These are phyloP conservation scores for Penicillium sp. DNA, from an alignment of 2,329 filamentous ascomycete genomes.

Conservation along the genomic window DNA sequence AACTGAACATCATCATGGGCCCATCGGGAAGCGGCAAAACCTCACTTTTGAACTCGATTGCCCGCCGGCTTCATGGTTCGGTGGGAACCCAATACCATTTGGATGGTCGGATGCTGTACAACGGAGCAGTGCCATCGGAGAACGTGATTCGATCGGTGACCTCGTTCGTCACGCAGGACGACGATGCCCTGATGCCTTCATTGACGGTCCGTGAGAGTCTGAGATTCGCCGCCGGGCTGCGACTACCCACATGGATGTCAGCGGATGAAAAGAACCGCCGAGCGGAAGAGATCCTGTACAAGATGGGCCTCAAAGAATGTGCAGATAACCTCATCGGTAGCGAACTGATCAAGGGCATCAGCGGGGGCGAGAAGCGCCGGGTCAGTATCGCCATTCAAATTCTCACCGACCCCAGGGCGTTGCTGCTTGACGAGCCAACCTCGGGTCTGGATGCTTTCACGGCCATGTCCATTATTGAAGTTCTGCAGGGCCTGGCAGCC, in stretches of 20 bases:
- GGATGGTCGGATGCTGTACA: conserved; percentile 66
- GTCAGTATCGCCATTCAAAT: conserved; percentile 77
- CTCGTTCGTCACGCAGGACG: conserved; percentile 76
- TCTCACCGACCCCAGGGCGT: conserved; percentile 68
- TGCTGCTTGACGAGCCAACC: conserved; percentile 74
- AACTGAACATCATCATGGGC: conserved; percentile 75
- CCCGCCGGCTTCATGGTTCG: conserved; percentile 62
- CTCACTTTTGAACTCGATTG: conserved; percentile 70
- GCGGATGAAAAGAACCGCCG: conserved; percentile 64
- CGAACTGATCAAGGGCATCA: conserved; percentile 73
- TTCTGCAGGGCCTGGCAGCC: conserved; percentile 66
- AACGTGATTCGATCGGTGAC: conserved; percentile 69
- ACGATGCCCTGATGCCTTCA: conserved; percentile 70
- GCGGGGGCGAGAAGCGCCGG: conserved; percentile 73
- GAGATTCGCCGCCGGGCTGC: conserved; percentile 66
- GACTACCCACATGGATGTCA: conserved; percentile 69
- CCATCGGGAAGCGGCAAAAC: conserved; percentile 77
- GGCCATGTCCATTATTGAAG: conserved; percentile 72
- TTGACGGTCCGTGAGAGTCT: conserved; percentile 75
- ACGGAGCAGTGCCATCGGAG: conserved; percentile 65
- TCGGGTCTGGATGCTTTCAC: conserved; percentile 77
- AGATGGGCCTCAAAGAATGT: conserved; percentile 76
- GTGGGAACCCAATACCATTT: conserved; percentile 61
- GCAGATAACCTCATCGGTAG: conserved; percentile 72
- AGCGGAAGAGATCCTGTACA: conserved; percentile 69